Conservation (phyloP, 495 filamentous ascomycete genomes). For the Bryoglossum gracile region DNA sequence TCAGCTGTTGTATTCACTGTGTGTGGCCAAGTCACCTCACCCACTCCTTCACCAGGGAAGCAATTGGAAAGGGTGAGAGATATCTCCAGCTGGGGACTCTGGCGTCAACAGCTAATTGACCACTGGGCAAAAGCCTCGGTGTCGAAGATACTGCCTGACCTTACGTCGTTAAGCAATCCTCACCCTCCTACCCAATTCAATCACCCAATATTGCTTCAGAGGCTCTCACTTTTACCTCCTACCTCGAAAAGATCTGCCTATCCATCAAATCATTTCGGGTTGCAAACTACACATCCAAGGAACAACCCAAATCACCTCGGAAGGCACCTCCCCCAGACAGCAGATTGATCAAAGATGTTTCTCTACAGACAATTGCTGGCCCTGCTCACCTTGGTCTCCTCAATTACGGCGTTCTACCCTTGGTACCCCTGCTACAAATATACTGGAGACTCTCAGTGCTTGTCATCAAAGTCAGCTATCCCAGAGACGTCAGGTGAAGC, state of each 20-base stretch:
- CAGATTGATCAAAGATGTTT: constrained; percentile 1
- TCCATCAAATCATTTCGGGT: neutral
- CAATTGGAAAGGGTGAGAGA: neutral
- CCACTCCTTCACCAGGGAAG: neutral
- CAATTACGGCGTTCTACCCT: constrained; percentile 27
- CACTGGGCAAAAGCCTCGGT: no score
- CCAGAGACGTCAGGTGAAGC: neutral
- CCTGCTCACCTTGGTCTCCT: neutral
- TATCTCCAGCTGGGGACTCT: no score
- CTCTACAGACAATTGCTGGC: neutral
- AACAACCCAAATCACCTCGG: neutral
- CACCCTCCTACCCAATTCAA: no score
- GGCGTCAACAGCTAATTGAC: no score
- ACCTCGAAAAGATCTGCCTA: neutral
- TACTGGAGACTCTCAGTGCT: constrained; percentile 3
- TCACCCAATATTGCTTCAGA: neutral
- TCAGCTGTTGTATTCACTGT: constrained; percentile 1
- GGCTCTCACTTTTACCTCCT: neutral
- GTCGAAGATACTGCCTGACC: no score
- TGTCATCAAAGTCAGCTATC: neutral
- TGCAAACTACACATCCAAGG: neutral
- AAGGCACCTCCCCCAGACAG: neutral
- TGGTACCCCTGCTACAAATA: constrained; percentile 20
- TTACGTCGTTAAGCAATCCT: no score
- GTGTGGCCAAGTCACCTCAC: neutral